Percentiles rank a stretch among this genome's conserved stretches.
Conservation (phyloP, 768 basidiomycete species). For the Pulveroboletus sp. region DNA sequence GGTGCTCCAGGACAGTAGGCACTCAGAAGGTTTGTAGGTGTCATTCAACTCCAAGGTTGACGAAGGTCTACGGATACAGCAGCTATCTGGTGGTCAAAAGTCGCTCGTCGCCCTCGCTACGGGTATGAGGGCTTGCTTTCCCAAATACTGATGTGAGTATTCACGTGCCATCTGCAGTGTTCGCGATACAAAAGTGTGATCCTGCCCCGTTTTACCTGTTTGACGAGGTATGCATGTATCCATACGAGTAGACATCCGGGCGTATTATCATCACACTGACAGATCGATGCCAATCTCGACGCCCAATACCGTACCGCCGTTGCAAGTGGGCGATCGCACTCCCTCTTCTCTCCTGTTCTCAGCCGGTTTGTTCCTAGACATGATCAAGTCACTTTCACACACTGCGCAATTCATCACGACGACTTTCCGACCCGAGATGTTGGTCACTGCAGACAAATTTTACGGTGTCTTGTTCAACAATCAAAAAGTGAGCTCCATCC, state of each 20-base stretch:
- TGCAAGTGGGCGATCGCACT: slow-evolving; percentile 54
- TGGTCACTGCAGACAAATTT: slow-evolving; percentile 92
- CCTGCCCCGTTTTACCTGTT: slow-evolving; percentile 99
- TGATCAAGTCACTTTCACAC: slow-evolving; percentile 88
- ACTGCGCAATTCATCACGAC: slow-evolving; percentile 97
- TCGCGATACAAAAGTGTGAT: slow-evolving; percentile 98
- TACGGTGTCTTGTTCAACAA: slow-evolving; percentile 96
- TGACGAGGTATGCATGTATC: slow-evolving; percentile 62
- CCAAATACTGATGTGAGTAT: background rate
- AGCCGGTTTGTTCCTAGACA: slow-evolving; percentile 31
- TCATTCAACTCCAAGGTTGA: slow-evolving; percentile 99
- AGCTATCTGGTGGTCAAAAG: slow-evolving; percentile 96
- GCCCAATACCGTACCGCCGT: slow-evolving; percentile 98
- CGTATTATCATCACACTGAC: background rate
- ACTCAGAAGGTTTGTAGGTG: slow-evolving; percentile 47
- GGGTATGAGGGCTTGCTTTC: slow-evolving; percentile 40
- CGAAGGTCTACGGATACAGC: slow-evolving; percentile 94
- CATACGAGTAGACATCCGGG: background rate
- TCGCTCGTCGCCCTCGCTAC: slow-evolving; percentile 94
- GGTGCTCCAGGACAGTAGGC: background rate
- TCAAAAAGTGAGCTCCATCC: slow-evolving; percentile 89
- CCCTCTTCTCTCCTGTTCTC: slow-evolving; percentile 33
- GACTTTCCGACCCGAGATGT: slow-evolving; percentile 96
- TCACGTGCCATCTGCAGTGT: slow-evolving; percentile 50
- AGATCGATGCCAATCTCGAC: slow-evolving; percentile 97